Evolutionary conservation across 192 early-diverging fungal species (phyloP), one percentile per base, ranked within the genome.

Genomic region (Backusella psychrophila): DNA sequence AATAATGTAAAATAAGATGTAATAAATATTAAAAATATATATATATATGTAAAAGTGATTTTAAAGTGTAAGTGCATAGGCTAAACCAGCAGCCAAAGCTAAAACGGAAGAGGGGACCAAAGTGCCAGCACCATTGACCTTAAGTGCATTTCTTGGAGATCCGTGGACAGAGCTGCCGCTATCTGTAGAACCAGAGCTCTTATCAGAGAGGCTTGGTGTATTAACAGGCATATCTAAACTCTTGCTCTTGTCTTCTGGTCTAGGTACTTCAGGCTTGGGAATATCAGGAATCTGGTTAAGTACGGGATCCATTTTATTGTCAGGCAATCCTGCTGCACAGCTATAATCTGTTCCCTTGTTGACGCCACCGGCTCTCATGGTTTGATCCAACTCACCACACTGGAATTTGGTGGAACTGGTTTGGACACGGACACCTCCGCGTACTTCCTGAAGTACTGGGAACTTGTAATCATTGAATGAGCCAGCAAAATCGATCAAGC

Each of bases 341-440:
- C 29, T 74, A 69, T 69, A 78, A 6, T 68, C 70, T 1, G 42
- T 66, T 12, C 80, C 80, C 19, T 81, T 78, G 4, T 78, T 69
- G 31, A 81, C 66, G 1, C 65, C 72, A 14, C 56, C 71, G 34
- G 31, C 68, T 21, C 46, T 72, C 9, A 76, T 36, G 56, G 73
- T 69, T 2, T 63, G 74, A 23, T 81, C 76, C 1, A 75, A 6
- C 1, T 75, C 80, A 2, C 53, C 63, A 72, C 91, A 92, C 52
- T 84, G 77, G 74, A 93, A 82, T 11, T 69, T 76, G 34, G 67
- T 82, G 76, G 88, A 89, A 19, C 84, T 88, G 23, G 90, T 90
- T 38, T 84, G 82, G 17, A 93, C 72, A 72, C 81, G 84, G 82
- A 92, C 88, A 36, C 85, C 87, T 23, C 92, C 91, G 36, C 89